Conservation (phyloP, 176 grass and related monocot genomes). For the Poa pratensis region DNA sequence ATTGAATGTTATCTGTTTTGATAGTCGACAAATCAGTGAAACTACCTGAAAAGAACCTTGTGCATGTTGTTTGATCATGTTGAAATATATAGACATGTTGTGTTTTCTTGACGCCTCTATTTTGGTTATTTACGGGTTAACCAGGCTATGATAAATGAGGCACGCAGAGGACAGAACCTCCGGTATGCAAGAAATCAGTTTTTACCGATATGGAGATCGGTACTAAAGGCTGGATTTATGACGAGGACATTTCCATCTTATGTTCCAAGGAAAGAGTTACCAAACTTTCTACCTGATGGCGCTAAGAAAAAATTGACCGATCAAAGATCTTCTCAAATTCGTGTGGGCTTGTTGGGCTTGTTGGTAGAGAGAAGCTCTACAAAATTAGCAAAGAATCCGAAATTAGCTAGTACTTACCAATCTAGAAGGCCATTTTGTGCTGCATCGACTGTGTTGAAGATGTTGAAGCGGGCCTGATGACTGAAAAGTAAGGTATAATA, state of each 20-base stretch:
- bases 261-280: background rate
- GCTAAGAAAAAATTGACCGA: background rate
- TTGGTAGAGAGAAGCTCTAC: background rate
- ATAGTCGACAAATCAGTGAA: background rate
- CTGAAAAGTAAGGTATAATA: background rate
- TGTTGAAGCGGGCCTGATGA: background rate
- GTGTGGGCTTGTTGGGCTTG: constrained; percentile 12
- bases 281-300: background rate
- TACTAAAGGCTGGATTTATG: background rate
- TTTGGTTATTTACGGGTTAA: background rate
- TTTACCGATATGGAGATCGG: constrained; percentile 9
- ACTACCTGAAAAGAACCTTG: background rate
- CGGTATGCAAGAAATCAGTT: background rate
- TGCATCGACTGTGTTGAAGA: background rate
- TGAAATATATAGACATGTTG: background rate
- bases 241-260: background rate
- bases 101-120: background rate
- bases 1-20: no score
- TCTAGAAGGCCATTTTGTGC: background rate
- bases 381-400: background rate
- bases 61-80: background rate
- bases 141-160: background rate
- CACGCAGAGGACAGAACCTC: background rate
- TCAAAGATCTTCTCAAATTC: background rate
- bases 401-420: background rate